Percentiles rank a stretch among this genome's conserved stretches.
These are phyloP conservation scores for Coniochaeta hoffmannii DNA, from an alignment of 2,329 filamentous ascomycete species.

Conservation along the genomic window DNA sequence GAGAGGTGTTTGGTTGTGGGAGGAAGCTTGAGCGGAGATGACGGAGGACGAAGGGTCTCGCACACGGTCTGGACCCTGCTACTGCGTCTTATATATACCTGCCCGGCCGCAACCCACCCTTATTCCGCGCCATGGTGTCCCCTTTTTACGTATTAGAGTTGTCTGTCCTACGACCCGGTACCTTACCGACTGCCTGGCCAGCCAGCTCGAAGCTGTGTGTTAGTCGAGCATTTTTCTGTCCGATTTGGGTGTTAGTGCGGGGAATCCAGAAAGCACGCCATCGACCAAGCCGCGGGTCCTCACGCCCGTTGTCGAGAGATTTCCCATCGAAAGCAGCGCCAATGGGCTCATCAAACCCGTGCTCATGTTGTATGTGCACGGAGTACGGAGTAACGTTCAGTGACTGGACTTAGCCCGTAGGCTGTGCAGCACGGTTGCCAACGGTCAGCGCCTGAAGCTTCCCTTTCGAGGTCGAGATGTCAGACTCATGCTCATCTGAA, in stretches of 20 bases:
- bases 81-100: constrained; percentile 3
- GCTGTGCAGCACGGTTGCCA: neutral
- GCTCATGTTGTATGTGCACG: too few relatives aligned
- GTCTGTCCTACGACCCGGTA: neutral
- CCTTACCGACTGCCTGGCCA: neutral
- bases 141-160: neutral
- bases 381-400: too few relatives aligned
- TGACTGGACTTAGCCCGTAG: neutral
- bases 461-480: neutral
- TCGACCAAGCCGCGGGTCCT: constrained; percentile 12
- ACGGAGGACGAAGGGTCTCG: neutral
- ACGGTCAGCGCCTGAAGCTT: neutral
- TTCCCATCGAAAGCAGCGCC: too few relatives aligned
- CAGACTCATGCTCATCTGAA: neutral
- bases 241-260: constrained; percentile 19
- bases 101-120: neutral
- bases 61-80: neutral
- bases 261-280: constrained; percentile 23
- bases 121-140: neutral
- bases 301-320: too few relatives aligned
- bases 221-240: neutral
- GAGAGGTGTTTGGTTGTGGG: neutral
- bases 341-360: too few relatives aligned
- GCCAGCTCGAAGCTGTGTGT: constrained; percentile 1
- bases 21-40: neutral